Base-by-base conservation (phyloP, 2,329 filamentous ascomycete genomes). In the Aspergillus ibericus region DNA sequence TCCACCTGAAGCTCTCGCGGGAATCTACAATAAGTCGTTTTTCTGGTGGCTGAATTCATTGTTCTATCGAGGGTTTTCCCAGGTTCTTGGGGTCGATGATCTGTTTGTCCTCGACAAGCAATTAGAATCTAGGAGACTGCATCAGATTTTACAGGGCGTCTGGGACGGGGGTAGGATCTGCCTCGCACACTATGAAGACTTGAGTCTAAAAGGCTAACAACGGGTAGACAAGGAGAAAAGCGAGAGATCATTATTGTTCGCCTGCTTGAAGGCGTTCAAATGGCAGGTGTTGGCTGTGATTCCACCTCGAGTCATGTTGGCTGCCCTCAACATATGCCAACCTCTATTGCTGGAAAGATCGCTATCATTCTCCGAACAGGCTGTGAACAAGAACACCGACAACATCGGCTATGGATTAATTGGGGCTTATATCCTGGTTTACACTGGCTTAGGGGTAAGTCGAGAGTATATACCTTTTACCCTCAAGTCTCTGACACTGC, bases 11-110 rank as follows among this genome's bases (percentile, higher is more conserved):
- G 78, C 78, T 3, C 84, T 80, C 2, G 81, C 78, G 48, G 78
- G 82, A 3, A 71, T 82, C n/a, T 80, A 80, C 61, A 83, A 75
- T 59, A 73, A 75, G 44, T 71, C 70, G 0, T 69, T 83, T 12
- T 85, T 85, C 64, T 80, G 76, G 73, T 85, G 83, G 83, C 68
- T 85, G 51, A 83, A 81, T 58, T 75, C 77, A 2, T 66, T 86
- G 6, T 80, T 87, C 42, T 74, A 74, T 25, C 69, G 72, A 15
- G 82, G 83, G 0, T 84, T 78, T 69, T 75, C 69, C 4, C 79
- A 75, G 6, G 61, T 74, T 3, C 62, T 84, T 5, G 63, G 68
- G 0, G 70, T 82, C 0, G 75, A 79, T 7, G 80, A 82, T 56
- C 71, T 82, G 3, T 79, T 69, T 60, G 60, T 69, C 0, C 66